phyloP scores from a whole-genome alignment of 257 asterid genomes.

The Solanum clarkiae region DNA sequence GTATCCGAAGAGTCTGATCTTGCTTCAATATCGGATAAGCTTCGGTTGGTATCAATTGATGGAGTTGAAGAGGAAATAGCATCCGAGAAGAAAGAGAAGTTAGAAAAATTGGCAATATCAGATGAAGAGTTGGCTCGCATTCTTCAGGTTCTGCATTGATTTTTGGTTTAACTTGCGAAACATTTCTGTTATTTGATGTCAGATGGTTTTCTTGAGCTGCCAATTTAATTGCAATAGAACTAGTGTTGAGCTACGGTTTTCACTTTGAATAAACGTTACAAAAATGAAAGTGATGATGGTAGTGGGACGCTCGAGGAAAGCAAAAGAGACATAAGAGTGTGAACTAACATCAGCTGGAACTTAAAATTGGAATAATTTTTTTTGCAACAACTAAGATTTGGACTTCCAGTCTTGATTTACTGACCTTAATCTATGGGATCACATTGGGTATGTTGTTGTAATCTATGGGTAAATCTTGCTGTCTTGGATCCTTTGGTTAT shows the following conservation, averaged over 20 bases:
- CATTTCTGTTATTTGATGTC: background rate
- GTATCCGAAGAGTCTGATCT: slow-evolving; percentile 64
- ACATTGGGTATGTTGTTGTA: background rate
- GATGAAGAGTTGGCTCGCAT: slow-evolving; percentile 82
- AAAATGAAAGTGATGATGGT: background rate
- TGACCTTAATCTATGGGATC: background rate
- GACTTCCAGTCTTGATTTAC: background rate
- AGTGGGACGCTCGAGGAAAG: background rate
- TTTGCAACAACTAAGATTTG: background rate
- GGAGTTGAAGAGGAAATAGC: slow-evolving; percentile 23
- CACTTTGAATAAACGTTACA: background rate
- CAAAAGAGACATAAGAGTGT: background rate
- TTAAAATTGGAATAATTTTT: background rate
- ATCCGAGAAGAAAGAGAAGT: slow-evolving; percentile 8
- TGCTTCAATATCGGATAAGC: slow-evolving; percentile 38
- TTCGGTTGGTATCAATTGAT: slow-evolving; percentile 41
- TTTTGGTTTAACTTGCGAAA: background rate
- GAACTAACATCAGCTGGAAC: background rate
- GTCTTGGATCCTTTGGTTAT: background rate
- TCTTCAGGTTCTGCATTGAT: slow-evolving; percentile 50
- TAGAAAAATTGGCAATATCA: slow-evolving; percentile 31
- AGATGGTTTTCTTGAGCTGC: background rate
- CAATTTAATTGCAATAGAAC: background rate
- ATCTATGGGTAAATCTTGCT: background rate
- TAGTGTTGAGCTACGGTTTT: background rate